Conservation (phyloP, 1,284 basidiomycete genomes). For the Sporisorium graminicola region DNA sequence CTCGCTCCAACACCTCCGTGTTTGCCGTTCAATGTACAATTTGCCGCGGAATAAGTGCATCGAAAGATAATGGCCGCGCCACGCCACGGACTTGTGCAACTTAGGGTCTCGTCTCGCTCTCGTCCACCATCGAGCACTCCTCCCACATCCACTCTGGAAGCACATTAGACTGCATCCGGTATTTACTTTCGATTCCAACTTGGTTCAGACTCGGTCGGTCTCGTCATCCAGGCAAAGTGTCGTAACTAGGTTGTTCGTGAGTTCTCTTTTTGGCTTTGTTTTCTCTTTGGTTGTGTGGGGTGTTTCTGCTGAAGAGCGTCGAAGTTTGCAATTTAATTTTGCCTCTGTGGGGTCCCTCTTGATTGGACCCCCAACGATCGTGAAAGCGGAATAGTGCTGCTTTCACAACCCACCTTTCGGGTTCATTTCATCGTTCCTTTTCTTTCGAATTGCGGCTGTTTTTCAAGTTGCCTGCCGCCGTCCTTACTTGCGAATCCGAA, state of each 20-base stretch:
- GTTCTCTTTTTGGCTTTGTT: too few species aligned
- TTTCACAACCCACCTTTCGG: neutral
- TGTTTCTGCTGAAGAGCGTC: neutral
- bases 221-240: too few species aligned
- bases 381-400: neutral
- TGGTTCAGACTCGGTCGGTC: too few species aligned
- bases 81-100: too few species aligned
- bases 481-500: neutral
- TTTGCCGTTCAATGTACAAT: neutral
- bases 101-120: too few species aligned
- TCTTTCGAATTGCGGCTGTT: neutral
- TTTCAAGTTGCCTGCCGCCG: neutral
- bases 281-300: too few species aligned
- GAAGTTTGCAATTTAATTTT: neutral
- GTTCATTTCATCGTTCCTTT: neutral
- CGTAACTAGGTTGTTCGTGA: too few species aligned
- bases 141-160: too few species aligned
- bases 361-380: slow-evolving; percentile 4
- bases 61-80: neutral
- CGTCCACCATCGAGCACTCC: too few species aligned
- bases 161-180: too few species aligned
- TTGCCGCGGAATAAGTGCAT: neutral
- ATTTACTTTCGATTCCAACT: too few species aligned
- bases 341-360: neutral
- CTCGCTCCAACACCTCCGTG: neutral